Evolutionary conservation across 2,329 filamentous ascomycete genomes (phyloP).

Genomic region (Hypomyces rosellus): DNA sequence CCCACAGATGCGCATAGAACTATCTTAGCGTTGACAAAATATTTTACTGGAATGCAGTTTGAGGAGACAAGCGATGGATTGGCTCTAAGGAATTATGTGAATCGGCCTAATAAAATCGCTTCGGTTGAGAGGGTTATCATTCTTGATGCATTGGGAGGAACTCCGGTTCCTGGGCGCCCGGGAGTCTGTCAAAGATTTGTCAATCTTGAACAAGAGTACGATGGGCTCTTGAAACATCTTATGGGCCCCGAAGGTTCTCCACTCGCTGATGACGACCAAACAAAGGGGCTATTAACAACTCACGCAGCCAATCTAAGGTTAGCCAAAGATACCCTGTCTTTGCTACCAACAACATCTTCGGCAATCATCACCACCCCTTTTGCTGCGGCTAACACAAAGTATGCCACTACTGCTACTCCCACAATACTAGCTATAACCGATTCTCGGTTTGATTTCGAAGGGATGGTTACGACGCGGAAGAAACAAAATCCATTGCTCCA

Average conservation of each 20-base stretch:
- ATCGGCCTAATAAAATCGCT: constrained; percentile 43
- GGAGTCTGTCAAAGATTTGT: constrained; percentile 55
- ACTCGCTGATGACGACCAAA: constrained; percentile 25
- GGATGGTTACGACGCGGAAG: constrained; percentile 48
- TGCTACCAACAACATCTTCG: constrained; percentile 79
- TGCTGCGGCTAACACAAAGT: constrained; percentile 57
- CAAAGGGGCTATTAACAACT: constrained; percentile 35
- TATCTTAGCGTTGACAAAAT: constrained; percentile 68
- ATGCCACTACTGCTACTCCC: constrained; percentile 30
- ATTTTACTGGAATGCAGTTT: constrained; percentile 63
- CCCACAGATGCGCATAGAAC: constrained; percentile 51
- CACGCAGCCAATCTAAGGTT: constrained; percentile 65
- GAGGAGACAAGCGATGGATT: not conserved
- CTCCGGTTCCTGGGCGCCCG: constrained; percentile 53
- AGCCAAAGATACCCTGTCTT: constrained; percentile 60
- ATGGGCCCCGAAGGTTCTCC: constrained; percentile 24
- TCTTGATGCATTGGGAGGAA: constrained; percentile 79
- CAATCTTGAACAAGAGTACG: constrained; percentile 88
- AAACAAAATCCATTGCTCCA: constrained; percentile 82
- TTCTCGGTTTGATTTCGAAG: constrained; percentile 43
- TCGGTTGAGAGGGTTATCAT: constrained; percentile 81
- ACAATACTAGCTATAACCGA: constrained; percentile 35
- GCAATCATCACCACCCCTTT: constrained; percentile 81
- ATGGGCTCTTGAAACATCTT: constrained; percentile 59
- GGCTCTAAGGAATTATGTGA: not conserved